Evolutionary conservation across 805 yeast species (phyloP), one percentile per base, ranked within the genome.

Genomic region (Wickerhamomyces pijperi): DNA sequence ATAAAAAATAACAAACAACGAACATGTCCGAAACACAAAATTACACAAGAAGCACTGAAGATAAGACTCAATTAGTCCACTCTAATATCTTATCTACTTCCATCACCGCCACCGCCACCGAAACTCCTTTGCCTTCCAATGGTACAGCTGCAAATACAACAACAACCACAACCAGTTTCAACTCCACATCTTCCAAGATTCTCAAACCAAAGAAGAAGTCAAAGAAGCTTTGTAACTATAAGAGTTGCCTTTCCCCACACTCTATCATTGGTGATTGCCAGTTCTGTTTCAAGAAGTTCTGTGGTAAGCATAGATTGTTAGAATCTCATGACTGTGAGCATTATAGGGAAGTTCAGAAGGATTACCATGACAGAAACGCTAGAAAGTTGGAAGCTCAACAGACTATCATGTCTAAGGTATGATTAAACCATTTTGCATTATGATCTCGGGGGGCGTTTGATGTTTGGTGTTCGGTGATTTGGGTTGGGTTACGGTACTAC

Each of bases 321-420:
- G 84, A 77, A 55, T 72, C 73, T 48, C 84, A 77, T 54, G 51
- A 61, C 43, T 77, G 84, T 51, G 65, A 65, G 34, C 82, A 78
- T 19, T 67, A 77, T 44, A 76, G 73, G 49, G 63, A 55, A 39
- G 77, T 80, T 53, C 75, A 76, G 55, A 76, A 70, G 41, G 69
- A 63, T 40, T 76, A 76, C 36, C 80, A 75, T 49, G 80, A 74
- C 48, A 64, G 76, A 46, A 77, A 77, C 51, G 83, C 82, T 38
- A 60, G 70, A 56, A 75, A 75, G 58, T 63, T 77, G 37, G 72
- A 74, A 46, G 67, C 68, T 45, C 82, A 77, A 53, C 74, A 76
- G 52, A 76, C 82, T 17, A 68, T 76, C 36, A 64, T 72, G 15
- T 67, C 74, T 35, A 70, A 70, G 52, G 78, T 73, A 25, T 72